phyloP scores from a whole-genome alignment of 257 asterid genomes.

The Rauvolfia tetraphylla region DNA sequence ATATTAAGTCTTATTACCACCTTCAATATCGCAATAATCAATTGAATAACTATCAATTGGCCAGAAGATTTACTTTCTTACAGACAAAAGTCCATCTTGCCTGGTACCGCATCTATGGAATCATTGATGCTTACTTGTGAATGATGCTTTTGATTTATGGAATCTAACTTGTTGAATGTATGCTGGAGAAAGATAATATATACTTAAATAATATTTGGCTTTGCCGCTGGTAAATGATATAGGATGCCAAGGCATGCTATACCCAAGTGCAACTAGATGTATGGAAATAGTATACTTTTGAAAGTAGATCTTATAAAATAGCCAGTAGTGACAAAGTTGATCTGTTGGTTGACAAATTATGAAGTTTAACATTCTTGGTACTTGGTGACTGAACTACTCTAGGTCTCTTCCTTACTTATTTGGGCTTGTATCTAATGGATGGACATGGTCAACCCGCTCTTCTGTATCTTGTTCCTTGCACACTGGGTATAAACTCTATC shows the following conservation, averaged over 20 bases:
- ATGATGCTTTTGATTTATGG: background rate
- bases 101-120: too few species aligned
- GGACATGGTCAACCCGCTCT: slow-evolving; percentile 98
- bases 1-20: background rate
- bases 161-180: background rate
- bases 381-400: slow-evolving; percentile 30
- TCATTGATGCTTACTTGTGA: too few species aligned
- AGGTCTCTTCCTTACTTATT: slow-evolving; percentile 72
- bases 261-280: background rate
- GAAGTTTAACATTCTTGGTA: background rate
- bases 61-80: background rate
- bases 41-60: background rate
- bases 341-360: background rate
- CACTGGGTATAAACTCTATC: slow-evolving; percentile 53
- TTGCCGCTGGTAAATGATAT: background rate
- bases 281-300: background rate
- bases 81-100: background rate
- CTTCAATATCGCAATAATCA: background rate
- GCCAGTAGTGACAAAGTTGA: background rate
- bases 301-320: background rate
- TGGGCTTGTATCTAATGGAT: slow-evolving; percentile 84
- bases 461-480: slow-evolving; percentile 90
- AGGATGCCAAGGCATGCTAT: background rate
- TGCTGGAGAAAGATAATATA: background rate
- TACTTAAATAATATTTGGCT: background rate